Conservation (phyloP, 1,284 basidiomycete genomes). For the Apiotrichum domesticum region DNA sequence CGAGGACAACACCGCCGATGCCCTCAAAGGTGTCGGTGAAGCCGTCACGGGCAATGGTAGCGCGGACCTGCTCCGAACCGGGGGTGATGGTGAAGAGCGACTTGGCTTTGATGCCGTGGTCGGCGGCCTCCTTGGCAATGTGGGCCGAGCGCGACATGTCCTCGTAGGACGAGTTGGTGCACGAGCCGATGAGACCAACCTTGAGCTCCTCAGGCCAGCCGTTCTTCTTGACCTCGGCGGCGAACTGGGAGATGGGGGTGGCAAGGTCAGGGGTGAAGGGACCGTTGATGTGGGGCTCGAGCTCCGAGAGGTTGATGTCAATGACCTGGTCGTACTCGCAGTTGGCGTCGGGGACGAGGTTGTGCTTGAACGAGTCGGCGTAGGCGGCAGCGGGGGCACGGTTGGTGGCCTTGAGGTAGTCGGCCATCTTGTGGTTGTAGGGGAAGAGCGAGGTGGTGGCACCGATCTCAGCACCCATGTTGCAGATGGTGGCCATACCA, state of each 20-base stretch:
- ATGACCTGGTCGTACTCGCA: slow-evolving; percentile 94
- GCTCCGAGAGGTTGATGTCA: slow-evolving; percentile 81
- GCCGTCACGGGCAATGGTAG: slow-evolving; percentile 92
- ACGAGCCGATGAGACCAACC: slow-evolving; percentile 90
- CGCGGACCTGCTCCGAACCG: slow-evolving; percentile 94
- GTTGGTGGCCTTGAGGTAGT: slow-evolving; percentile 84
- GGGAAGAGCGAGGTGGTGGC: slow-evolving; percentile 98
- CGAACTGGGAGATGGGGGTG: slow-evolving; percentile 90
- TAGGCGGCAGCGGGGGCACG: slow-evolving; percentile 73
- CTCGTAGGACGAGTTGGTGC: slow-evolving; percentile 96
- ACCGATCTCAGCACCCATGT: slow-evolving; percentile 99
- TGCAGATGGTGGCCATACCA: slow-evolving; percentile 87
- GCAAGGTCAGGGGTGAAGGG: slow-evolving; percentile 97
- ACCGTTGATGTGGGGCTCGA: slow-evolving; percentile 95
- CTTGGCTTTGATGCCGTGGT: slow-evolving; percentile 71
- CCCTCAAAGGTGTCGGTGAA: slow-evolving; percentile 28
- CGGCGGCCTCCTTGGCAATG: slow-evolving; percentile 83
- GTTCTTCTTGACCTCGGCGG: slow-evolving; percentile 68
- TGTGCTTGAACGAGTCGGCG: slow-evolving; percentile 79
- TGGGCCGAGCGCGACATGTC: slow-evolving; percentile 91
- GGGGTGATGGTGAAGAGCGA: slow-evolving; percentile 96
- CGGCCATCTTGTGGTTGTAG: slow-evolving; percentile 82
- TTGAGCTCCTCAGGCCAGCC: slow-evolving; percentile 89
- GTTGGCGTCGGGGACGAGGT: slow-evolving; percentile 76
- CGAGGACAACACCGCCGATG: slow-evolving; percentile 67